These are phyloP conservation scores for Eucalyptus curtisii DNA, from an alignment of 345 rosid genomes.

Conservation along the genomic window DNA sequence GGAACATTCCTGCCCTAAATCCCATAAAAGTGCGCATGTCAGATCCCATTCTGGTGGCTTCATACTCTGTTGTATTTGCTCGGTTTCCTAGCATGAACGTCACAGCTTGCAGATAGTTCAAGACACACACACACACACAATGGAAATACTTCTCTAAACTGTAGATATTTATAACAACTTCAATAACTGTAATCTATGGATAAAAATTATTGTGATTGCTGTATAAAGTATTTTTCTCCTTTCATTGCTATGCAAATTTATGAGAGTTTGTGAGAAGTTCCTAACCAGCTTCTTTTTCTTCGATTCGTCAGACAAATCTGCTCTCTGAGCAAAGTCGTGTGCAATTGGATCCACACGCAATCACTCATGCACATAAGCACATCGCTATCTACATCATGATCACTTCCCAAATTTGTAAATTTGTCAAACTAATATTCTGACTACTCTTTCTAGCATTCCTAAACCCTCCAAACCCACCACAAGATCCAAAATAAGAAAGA, in stretches of 20 bases:
- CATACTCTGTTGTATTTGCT: conserved; percentile 31
- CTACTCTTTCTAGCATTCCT: not conserved
- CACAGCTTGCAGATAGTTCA: conserved; percentile 20
- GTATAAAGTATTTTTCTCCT: not conserved
- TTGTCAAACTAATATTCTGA: not conserved
- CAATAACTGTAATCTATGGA: not conserved
- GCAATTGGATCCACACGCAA: not conserved
- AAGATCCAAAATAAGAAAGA: not conserved
- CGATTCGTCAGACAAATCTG: not conserved
- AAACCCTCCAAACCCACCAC: not conserved
- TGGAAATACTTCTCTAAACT: not conserved
- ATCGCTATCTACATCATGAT: not conserved
- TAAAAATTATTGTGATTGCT: not conserved
- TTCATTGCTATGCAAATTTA: not conserved
- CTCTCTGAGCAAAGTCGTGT: not conserved
- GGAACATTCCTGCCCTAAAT: conserved; percentile 21
- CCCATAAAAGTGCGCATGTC: conserved; percentile 4
- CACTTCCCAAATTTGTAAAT: not conserved
- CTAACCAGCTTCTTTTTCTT: not conserved
- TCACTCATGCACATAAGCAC: not conserved
- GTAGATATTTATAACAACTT: not conserved
- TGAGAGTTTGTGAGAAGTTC: not conserved
- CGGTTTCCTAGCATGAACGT: conserved; percentile 9
- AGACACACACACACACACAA: not conserved
- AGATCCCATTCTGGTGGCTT: conserved; percentile 21